These are phyloP conservation scores for Turritis glabra DNA, from an alignment of 345 rosid genomes.

Conservation along the genomic window DNA sequence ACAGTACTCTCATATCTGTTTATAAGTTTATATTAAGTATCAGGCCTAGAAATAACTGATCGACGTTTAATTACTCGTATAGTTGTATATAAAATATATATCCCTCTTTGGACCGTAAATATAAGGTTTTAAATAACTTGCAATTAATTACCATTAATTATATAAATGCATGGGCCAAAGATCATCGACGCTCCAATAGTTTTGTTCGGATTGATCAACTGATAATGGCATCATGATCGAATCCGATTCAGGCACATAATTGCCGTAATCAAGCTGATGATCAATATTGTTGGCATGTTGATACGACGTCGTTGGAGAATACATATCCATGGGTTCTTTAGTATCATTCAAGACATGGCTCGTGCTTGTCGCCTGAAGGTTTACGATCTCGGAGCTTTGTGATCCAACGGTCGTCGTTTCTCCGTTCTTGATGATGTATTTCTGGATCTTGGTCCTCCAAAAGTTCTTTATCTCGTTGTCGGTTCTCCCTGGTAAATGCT, in stretches of 20 bases:
- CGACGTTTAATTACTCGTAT: not conserved
- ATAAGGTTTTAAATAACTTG: not conserved
- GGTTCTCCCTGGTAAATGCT: slow-evolving; percentile 91
- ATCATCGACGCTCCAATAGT: slow-evolving; percentile 81
- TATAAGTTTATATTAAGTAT: not conserved
- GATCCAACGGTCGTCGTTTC: slow-evolving; percentile 38
- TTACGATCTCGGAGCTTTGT: slow-evolving; percentile 38
- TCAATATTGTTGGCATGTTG: slow-evolving; percentile 20
- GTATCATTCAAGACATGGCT: slow-evolving; percentile 42
- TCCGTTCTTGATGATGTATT: slow-evolving; percentile 59
- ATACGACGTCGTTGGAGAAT: slow-evolving; percentile 42
- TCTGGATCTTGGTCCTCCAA: slow-evolving; percentile 91
- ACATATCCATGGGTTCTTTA: slow-evolving; percentile 43
- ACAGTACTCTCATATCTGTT: not conserved
- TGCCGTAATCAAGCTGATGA: slow-evolving; percentile 6
- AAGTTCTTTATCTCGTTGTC: slow-evolving; percentile 91
- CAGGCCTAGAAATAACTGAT: not conserved
- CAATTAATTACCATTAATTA: slow-evolving; percentile 40
- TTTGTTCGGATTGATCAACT: slow-evolving; percentile 47
- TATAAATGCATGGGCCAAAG: slow-evolving; percentile 78
- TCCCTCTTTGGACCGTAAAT: not conserved
- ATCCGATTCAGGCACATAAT: slow-evolving; percentile 15
- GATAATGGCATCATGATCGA: slow-evolving; percentile 19
- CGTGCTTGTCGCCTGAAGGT: slow-evolving; percentile 36
- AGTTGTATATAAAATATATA: not conserved